Evolutionary conservation across 1,284 basidiomycete species (phyloP), one percentile per base, ranked within the genome.

Genomic region (Athelia psychrophila): DNA sequence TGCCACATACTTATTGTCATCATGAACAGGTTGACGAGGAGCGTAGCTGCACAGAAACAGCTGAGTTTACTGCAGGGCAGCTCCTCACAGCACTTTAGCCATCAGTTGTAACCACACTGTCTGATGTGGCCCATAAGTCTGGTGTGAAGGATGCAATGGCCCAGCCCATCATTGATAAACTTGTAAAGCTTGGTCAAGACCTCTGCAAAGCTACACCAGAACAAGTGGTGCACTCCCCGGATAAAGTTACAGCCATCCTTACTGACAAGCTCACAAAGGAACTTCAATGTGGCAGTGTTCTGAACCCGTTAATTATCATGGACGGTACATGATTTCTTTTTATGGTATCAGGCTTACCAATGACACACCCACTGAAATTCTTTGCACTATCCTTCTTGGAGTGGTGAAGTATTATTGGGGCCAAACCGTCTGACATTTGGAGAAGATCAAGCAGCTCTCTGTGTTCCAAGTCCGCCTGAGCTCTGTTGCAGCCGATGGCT

Each of bases 31-130:
- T 18, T n/a, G 54, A 52, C 12, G 18, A 48, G 13, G n/a, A 50
- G 8, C 57, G 60, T 2, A 56, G 50, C 13, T 30, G 52, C 3
- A 13, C 36, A 1, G 54, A 56, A 9, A 64, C 61, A 19, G 8
- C 16, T 19, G 16, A 33, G 13, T 4, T 52, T 10, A 57, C 61
- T 9, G 32, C 47, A 15, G 8, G 52, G 9, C 60, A 62, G 16
- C 32, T 60, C 13, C 8, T 32, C 8, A 19, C 51, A 2, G 46
- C 49, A 1, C 50, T 35, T 24, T 25, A 47, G 2, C 49, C 52
- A 15, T 52, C 56, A 15, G 50, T 49, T 4, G 58, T 44, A 0
- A 44, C 51, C 0, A 60, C 60, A 15, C 44, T 61, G 1, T 51
- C 30, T n/a, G 27, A 20, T 2, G 27, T 40, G 3, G 24, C 58